These are phyloP conservation scores for Cladosporium sp. DNA, from an alignment of 2,329 filamentous ascomycete species.

Conservation along the genomic window DNA sequence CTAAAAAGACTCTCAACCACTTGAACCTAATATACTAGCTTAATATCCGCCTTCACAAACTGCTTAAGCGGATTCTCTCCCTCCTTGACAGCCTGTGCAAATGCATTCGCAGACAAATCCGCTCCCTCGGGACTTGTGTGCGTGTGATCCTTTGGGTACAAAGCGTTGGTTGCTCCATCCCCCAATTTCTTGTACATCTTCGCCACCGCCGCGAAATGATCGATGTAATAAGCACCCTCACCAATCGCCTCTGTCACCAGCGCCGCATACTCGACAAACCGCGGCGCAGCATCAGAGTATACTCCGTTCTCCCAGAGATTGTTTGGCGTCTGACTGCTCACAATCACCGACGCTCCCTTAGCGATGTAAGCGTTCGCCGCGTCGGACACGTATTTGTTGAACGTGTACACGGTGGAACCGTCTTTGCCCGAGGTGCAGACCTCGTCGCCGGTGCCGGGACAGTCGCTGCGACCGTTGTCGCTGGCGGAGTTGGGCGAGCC, in stretches of 20 bases:
- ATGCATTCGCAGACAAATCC: conserved; percentile 52
- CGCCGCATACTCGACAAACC: conserved; percentile 56
- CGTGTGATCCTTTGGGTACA: conserved; percentile 59
- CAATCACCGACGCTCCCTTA: conserved; percentile 59
- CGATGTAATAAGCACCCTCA: conserved; percentile 44
- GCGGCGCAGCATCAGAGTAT: conserved; percentile 45
- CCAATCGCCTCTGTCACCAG: conserved; percentile 47
- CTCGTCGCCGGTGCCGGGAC: conserved; percentile 51
- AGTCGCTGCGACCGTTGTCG: conserved; percentile 62
- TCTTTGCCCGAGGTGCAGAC: conserved; percentile 49
- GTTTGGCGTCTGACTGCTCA: conserved; percentile 58
- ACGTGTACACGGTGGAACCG: conserved; percentile 52
- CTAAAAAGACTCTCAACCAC: no score
- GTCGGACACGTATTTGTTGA: conserved; percentile 56
- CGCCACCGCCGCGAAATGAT: conserved; percentile 58
- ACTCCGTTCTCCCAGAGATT: conserved; percentile 58
- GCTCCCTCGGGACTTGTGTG: conserved; percentile 58
- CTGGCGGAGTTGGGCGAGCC: conserved; percentile 47
- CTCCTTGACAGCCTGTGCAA: conserved; percentile 46
- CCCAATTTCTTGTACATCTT: conserved; percentile 52
- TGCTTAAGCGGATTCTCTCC: neutral
- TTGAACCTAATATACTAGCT: neutral
- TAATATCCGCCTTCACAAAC: neutral
- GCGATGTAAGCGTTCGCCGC: conserved; percentile 51
- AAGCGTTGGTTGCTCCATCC: conserved; percentile 45